Evolutionary conservation across 192 early-diverging fungal genomes (phyloP).

Genomic region (Coemansia sp.): DNA sequence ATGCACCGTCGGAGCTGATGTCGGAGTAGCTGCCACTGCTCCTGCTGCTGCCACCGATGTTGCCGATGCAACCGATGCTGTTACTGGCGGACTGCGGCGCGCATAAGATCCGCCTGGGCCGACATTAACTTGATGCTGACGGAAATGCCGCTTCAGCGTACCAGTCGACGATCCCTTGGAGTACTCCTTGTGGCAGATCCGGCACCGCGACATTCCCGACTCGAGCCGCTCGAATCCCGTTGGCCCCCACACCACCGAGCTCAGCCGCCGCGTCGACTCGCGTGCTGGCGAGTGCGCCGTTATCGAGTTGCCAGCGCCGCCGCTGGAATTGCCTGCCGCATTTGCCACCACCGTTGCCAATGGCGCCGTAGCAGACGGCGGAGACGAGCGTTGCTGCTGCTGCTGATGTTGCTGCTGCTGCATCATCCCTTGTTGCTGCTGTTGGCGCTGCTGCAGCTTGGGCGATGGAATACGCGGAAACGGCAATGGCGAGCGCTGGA

Average conservation of each 20-base stretch:
- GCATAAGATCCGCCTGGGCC: constrained; percentile 15
- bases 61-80: no score
- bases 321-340: constrained; percentile 1
- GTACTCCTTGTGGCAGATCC: constrained; percentile 54
- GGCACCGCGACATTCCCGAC: constrained; percentile 54
- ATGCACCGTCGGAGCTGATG: background rate
- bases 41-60: background rate
- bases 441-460: constrained; percentile 22
- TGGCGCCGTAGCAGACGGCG: background rate
- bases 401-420: constrained; percentile 15
- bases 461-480: constrained; percentile 55
- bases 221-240: constrained; percentile 55
- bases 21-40: background rate
- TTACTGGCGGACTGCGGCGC: constrained; percentile 30
- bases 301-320: constrained; percentile 6
- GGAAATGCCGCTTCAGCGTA: constrained; percentile 55
- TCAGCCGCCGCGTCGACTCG: constrained; percentile 52
- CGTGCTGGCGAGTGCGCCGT: constrained; percentile 52
- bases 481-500: constrained; percentile 42
- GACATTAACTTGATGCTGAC: constrained; percentile 51
- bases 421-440: constrained; percentile 9
- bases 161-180: constrained; percentile 55
- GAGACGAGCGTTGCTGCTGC: background rate
- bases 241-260: constrained; percentile 56
- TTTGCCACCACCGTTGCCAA: constrained; percentile 3